Conservation (phyloP, 768 basidiomycete species). For the Termitomyces sp. region DNA sequence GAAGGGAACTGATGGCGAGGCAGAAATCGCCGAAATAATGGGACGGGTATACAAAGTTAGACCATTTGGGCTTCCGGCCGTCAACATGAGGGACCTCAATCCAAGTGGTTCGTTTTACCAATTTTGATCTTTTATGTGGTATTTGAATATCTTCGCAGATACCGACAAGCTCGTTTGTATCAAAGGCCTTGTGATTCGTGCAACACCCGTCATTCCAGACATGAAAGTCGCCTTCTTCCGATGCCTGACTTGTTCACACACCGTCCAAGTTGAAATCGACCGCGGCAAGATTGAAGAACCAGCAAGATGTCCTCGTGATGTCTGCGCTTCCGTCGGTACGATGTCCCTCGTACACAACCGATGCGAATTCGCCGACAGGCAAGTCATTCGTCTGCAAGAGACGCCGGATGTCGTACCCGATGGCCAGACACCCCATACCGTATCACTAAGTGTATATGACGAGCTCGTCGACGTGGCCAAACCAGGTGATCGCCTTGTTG, state of each 20-base stretch:
- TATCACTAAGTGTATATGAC: conserved; percentile 95
- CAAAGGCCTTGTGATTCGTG: conserved; percentile 95
- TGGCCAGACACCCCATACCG: conserved; percentile 97
- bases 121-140: not conserved
- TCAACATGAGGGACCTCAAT: conserved; percentile 95
- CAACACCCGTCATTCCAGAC: conserved; percentile 96
- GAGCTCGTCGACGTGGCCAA: conserved; percentile 96
- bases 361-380: conserved; percentile 92
- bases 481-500: conserved; percentile 87
- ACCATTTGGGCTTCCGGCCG: conserved; percentile 75
- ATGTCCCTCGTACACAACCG: conserved; percentile 97
- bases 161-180: conserved; percentile 97
- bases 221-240: conserved; percentile 99
- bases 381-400: conserved; percentile 93
- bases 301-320: conserved; percentile 84
- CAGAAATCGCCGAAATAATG: conserved; percentile 86
- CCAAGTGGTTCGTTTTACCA: conserved; percentile 61
- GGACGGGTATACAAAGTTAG: conserved; percentile 87
- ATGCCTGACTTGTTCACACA: conserved; percentile 92
- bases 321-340: conserved; percentile 81
- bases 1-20: conserved; percentile 69
- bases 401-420: conserved; percentile 97
- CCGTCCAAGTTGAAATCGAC: conserved; percentile 95
- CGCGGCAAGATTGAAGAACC: conserved; percentile 98
- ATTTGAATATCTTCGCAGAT: conserved; percentile 41